Conservation (phyloP, 192 early-diverging fungal species). For the Podila epigama region DNA sequence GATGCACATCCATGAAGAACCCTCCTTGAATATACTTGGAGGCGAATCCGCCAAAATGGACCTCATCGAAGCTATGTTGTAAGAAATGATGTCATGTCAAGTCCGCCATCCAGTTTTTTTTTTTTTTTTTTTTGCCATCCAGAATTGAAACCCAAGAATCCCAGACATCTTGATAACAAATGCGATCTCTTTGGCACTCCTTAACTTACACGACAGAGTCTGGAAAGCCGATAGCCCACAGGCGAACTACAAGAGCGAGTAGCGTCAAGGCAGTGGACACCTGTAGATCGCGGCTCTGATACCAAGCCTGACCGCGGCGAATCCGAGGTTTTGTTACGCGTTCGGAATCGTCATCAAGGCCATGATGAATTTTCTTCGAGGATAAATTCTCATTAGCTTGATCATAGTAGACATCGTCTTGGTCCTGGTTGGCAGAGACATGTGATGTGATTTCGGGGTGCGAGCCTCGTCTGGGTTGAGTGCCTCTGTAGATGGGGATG, state of each 20-base stretch:
- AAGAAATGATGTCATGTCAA: too few species aligned
- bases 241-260: conserved; percentile 48
- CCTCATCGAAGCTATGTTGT: conserved; percentile 97
- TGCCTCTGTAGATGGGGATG: conserved; percentile 19
- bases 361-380: neutral
- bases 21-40: conserved; percentile 83
- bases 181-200: too few species aligned
- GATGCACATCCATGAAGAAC: conserved; percentile 97
- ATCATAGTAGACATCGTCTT: neutral
- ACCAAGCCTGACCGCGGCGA: conserved; percentile 27
- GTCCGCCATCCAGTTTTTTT: too few species aligned
- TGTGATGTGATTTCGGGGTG: neutral
- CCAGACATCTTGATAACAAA: too few species aligned
- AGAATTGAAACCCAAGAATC: too few species aligned
- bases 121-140: too few species aligned
- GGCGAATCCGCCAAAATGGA: conserved; percentile 99
- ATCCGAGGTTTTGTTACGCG: conserved; percentile 19
- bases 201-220: conserved; percentile 62
- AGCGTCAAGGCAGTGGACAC: conserved; percentile 36
- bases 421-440: neutral
- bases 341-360: conserved; percentile 2
- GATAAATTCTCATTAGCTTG: neutral
- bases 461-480: neutral
- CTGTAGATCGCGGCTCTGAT: conserved; percentile 35
- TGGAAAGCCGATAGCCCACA: conserved; percentile 52